phyloP scores from a whole-genome alignment of 805 yeast species.

The Kregervanrija fluxuum region DNA sequence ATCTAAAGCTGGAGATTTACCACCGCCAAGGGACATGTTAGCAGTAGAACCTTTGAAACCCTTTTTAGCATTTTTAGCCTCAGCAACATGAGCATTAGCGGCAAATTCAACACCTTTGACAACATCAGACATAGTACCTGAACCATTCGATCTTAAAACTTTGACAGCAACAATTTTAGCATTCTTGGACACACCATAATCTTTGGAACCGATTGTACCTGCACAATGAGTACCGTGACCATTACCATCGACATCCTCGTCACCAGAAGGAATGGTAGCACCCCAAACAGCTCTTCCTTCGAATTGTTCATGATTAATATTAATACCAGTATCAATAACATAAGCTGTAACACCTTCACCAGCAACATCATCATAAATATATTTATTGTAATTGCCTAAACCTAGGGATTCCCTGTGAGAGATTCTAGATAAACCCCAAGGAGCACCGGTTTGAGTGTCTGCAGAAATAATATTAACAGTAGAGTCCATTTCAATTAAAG shows the following conservation, averaged over 20 bases:
- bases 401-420: constrained; percentile 72
- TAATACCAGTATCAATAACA: constrained; percentile 86
- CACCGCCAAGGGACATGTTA: constrained; percentile 94
- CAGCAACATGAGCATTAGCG: constrained; percentile 58
- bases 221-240: constrained; percentile 98
- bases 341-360: constrained; percentile 85
- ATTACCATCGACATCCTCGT: constrained; percentile 69
- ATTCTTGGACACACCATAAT: constrained; percentile 79
- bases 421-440: constrained; percentile 91
- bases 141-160: constrained; percentile 75
- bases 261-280: constrained; percentile 66
- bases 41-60: constrained; percentile 82
- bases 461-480: constrained; percentile 57
- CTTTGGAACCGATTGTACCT: constrained; percentile 81
- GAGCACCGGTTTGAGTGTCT: constrained; percentile 73
- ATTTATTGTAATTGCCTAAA: constrained; percentile 65
- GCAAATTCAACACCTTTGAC: constrained; percentile 82
- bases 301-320: constrained; percentile 68
- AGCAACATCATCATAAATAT: constrained; percentile 62
- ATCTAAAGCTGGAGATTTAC: constrained; percentile 80
- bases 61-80: constrained; percentile 41
- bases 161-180: constrained; percentile 78
- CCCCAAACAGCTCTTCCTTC: constrained; percentile 86
- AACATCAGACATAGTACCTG: constrained; percentile 79
- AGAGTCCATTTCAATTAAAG: constrained; percentile 66